These are phyloP conservation scores for Chrysochromulina parva DNA, from an alignment of 78 protist genomes.

Conservation along the genomic window DNA sequence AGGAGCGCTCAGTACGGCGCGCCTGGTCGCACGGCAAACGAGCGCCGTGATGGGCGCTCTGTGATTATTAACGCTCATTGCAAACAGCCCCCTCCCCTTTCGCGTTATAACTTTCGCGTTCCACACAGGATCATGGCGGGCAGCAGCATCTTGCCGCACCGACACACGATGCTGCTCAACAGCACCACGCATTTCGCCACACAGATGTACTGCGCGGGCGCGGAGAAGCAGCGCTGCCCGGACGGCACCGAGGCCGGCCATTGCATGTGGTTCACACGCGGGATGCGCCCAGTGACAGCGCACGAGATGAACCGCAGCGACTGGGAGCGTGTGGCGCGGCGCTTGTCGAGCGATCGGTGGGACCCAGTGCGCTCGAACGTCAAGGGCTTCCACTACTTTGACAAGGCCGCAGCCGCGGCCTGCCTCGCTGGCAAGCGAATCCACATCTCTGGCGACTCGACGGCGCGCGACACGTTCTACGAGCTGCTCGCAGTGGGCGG, in stretches of 20 bases:
- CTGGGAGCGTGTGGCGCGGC: neutral
- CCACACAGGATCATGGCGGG: too few species aligned
- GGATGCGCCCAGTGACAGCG: neutral
- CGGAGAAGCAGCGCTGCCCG: neutral
- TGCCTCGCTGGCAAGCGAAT: neutral
- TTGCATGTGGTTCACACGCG: neutral
- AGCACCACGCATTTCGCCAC: neutral
- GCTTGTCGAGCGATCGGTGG: neutral
- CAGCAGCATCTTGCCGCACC: too few species aligned
- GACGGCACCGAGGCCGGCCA: neutral
- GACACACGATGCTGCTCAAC: too few species aligned
- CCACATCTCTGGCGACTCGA: neutral
- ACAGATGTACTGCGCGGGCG: slow-evolving; percentile 7
- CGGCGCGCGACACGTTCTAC: slow-evolving; percentile 10
- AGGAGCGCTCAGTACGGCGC: too few species aligned
- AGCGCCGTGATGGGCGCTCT: too few species aligned
- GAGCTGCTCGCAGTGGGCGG: neutral
- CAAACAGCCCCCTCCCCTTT: too few species aligned
- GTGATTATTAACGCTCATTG: too few species aligned
- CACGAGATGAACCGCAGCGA: neutral
- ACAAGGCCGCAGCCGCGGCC: neutral
- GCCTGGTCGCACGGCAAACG: too few species aligned
- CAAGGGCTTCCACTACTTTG: too few species aligned
- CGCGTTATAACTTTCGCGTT: too few species aligned
- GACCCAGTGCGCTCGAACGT: neutral